Conservation (phyloP, 352 stramenopile genomes). For the Globisporangium apiculatum region DNA sequence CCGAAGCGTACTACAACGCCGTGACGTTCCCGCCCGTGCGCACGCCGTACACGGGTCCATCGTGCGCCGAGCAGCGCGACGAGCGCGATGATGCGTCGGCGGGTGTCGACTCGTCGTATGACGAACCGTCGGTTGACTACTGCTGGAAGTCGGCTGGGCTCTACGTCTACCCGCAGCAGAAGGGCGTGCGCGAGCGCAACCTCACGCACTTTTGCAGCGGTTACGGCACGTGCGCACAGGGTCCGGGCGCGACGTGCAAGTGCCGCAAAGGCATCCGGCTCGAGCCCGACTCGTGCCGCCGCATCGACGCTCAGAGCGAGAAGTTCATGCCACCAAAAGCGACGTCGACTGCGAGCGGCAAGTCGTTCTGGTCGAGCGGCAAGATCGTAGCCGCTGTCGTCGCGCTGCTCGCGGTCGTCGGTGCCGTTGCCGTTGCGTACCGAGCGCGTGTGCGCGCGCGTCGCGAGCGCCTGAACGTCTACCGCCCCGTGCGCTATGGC, state of each 20-base stretch:
- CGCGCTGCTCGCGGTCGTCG: slow-evolving; percentile 15
- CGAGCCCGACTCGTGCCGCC: slow-evolving; percentile 41
- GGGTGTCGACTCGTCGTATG: background rate
- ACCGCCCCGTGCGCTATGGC: slow-evolving; percentile 33
- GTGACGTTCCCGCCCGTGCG: slow-evolving; percentile 49
- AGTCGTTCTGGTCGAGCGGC: background rate
- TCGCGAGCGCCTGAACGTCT: slow-evolving; percentile 24
- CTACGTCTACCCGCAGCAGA: slow-evolving; percentile 54
- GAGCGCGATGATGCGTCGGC: background rate
- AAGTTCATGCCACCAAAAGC: slow-evolving; percentile 7
- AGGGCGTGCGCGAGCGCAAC: slow-evolving; percentile 49
- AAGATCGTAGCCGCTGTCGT: slow-evolving; percentile 6
- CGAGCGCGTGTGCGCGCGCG: slow-evolving; percentile 27
- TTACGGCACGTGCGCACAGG: slow-evolving; percentile 50
- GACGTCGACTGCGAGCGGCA: slow-evolving; percentile 2
- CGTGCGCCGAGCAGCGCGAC: slow-evolving; percentile 22
- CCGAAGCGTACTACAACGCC: slow-evolving; percentile 10
- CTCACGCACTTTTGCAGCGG: slow-evolving; percentile 60
- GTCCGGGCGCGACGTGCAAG: slow-evolving; percentile 49
- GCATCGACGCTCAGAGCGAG: slow-evolving; percentile 57
- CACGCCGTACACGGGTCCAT: slow-evolving; percentile 35
- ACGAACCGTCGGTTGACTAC: slow-evolving; percentile 51
- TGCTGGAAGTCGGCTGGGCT: slow-evolving; percentile 59
- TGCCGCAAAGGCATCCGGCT: slow-evolving; percentile 35
- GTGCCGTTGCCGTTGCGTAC: slow-evolving; percentile 14